Base-by-base conservation (phyloP, 108 stramenopile species). In the Epipyxis sp. region DNA sequence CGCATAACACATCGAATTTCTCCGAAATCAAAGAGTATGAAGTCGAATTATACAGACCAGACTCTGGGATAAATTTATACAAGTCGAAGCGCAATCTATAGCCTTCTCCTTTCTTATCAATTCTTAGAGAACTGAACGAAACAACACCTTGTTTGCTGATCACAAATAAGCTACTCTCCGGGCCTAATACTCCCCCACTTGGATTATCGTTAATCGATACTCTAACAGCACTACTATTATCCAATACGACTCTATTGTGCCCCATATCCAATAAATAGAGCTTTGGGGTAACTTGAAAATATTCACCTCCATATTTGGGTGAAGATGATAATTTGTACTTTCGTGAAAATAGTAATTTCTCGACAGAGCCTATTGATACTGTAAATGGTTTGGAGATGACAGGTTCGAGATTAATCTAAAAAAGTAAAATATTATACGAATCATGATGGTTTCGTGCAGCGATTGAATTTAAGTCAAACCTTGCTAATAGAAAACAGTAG, bases 241-340 rank as follows among this genome's bases (percentile, higher is more conserved):
- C 71, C 6, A 13, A 10, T 37, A 35, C 34, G 13, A 37, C 46
- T 57, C 40, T 6, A 32, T 74, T 74, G 44, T 42, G 41, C 40
- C 71, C 71, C 3, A 6, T 25, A 42, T 74, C 71, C 3, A 46
- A 29, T 37, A 74, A 20, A 3, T 6, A 42, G 6, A 74, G n/a
- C 3, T 3, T 39, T 54, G 71, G 71, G 6, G 71, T 3, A 10
- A 3, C 25, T 3, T 37, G 34, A 39, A 74, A 35, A 32, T 43
- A 74, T 32, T 74, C 71, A 43, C 71, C 71, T 10, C 10, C 44
- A 29, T 6, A 57, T 43, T 43, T 74, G 42, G 71, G 6, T 30
- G 40, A 13, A 29, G 3, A 13, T 37, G 61, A 6, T 10, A 42
- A 30, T 10, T 29, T 6, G 6, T 6, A 35, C 10, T 32, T 42